Percentiles rank a stretch among this genome's conserved stretches.
Evolutionary conservation across 164 flowering plant genomes (phyloP).

Genomic region (Stephania cephalantha): DNA sequence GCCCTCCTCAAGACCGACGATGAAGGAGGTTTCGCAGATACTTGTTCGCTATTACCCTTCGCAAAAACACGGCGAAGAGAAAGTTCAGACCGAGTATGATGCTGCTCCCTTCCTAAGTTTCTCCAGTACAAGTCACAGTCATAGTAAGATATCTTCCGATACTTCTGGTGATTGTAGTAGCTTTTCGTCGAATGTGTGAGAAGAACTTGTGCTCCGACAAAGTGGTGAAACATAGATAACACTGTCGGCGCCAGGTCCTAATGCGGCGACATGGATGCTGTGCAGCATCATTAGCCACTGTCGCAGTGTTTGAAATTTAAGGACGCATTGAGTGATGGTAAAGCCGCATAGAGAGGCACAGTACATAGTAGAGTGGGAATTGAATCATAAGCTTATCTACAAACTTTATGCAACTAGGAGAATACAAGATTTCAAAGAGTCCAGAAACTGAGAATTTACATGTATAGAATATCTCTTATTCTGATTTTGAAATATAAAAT

Average conservation of each 20-base stretch:
- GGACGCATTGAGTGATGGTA: not conserved
- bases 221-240: not conserved
- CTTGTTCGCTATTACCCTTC: conserved; percentile 22
- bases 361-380: not conserved
- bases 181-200: conserved; percentile 1
- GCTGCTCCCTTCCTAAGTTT: conserved; percentile 36
- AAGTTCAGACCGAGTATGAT: conserved; percentile 18
- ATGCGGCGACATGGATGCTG: not conserved
- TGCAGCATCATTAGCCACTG: not conserved
- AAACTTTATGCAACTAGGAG: too few species aligned
- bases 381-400: not conserved
- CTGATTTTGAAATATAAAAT: too few species aligned
- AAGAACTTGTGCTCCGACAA: not conserved
- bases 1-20: conserved; percentile 56
- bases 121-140: conserved; percentile 2
- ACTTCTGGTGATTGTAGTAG: not conserved
- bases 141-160: not conserved
- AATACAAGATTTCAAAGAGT: too few species aligned
- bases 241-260: not conserved
- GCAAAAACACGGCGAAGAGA: conserved; percentile 12
- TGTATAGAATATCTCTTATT: too few species aligned
- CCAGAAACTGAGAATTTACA: too few species aligned
- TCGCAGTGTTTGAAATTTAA: not conserved
- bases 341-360: not conserved
- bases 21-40: conserved; percentile 52